Evolutionary conservation across 2,329 filamentous ascomycete species (phyloP), one percentile per base, ranked within the genome.

Genomic region (Fusarium incarnatum): DNA sequence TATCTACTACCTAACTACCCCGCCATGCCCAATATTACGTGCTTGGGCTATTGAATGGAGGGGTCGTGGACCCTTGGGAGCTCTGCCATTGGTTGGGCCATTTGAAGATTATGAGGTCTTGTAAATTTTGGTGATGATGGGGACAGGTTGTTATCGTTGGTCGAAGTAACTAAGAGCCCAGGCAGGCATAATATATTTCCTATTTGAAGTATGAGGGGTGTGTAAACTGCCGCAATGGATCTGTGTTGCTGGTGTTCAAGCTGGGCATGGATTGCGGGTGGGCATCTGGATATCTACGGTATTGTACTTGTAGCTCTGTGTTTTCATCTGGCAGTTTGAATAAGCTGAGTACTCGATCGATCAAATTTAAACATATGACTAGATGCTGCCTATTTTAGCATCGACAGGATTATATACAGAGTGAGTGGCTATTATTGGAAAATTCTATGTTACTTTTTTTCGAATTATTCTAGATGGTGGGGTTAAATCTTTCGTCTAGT

Each of bases 21-120:
- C 75, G 69, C 75, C 74, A 67, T 70, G 42, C n/a, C 60, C 47
- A 62, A 66, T 55, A 56, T 73, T 72, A 60, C 62, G 65, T 72
- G 70, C 70, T 73, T 57, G 30, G 61, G 28, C 48, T 25, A 56
- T 30, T 28, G 25, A 50, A 68, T 67, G 61, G 73, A 75, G 73
- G 73, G 73, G 73, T 73, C 72, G 72, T 75, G 73, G 68, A 62
- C 64, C 61, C 47, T 40, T 48, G 47, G 25, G 41, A 55, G 62
- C 47, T 56, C 57, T 60, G 10, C 46, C 44, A 75, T 75, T 75
- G 73, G 73, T 37, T 63, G 23, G 27, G 20, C 12, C 37, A 50
- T 23, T 46, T 52, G 45, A 54, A 45, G 49, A 48, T 58, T 37
- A 12, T 46, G 25, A 44, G 27, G 37, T 23, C n/a, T 64, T 49